phyloP scores from a whole-genome alignment of 1,139 yeast species.

The Diutina pseudorugosa region DNA sequence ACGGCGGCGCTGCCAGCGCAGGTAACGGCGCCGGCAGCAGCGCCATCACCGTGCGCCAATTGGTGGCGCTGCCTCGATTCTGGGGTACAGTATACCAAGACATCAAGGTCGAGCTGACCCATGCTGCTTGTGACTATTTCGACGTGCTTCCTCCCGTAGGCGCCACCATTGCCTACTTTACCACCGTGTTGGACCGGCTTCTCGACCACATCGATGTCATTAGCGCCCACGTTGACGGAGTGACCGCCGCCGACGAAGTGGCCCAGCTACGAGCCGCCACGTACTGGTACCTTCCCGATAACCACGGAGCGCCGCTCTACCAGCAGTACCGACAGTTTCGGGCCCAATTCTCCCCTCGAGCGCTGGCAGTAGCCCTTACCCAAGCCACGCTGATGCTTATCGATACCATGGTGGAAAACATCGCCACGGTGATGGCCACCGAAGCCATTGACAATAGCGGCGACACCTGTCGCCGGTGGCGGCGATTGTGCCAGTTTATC shows the following conservation, averaged over 20 bases:
- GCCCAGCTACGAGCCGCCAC: not conserved
- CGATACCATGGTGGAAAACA: slow-evolving; percentile 1
- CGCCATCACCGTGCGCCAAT: not conserved
- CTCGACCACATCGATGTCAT: slow-evolving; percentile 9
- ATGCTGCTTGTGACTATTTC: slow-evolving; percentile 4
- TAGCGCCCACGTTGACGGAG: not conserved
- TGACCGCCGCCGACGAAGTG: not conserved
- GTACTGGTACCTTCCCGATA: not conserved
- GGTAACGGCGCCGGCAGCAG: no score
- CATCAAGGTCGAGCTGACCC: slow-evolving; percentile 6
- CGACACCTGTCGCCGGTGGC: slow-evolving; percentile 10
- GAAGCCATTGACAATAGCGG: not conserved
- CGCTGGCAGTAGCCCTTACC: not conserved
- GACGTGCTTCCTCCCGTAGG: slow-evolving; percentile 19
- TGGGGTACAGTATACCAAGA: slow-evolving; percentile 10
- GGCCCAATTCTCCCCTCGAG: not conserved
- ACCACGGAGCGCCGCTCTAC: not conserved
- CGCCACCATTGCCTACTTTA: slow-evolving; percentile 15
- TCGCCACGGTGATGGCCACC: not conserved
- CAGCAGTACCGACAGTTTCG: not conserved
- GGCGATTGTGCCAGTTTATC: slow-evolving; percentile 11
- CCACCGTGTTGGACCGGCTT: slow-evolving; percentile 20
- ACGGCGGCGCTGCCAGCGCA: not conserved
- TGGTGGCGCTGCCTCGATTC: slow-evolving; percentile 5
- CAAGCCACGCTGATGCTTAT: slow-evolving; percentile 5